phyloP scores from a whole-genome alignment of 257 asterid genomes.

The Nicotiana attenuata region DNA sequence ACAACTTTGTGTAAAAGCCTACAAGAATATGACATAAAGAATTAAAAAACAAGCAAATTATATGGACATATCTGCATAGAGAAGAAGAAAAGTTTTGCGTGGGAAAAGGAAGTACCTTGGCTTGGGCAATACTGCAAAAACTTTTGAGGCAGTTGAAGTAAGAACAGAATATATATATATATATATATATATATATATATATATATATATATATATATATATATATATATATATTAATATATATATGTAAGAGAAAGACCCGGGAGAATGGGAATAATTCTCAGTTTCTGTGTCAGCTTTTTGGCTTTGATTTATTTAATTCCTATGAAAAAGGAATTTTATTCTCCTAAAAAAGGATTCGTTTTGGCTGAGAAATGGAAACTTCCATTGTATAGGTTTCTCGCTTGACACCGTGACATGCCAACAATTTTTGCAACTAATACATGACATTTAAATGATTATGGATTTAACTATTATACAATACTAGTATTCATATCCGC shows the following conservation, averaged over 20 bases:
- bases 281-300: not conserved
- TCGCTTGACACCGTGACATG: too few species aligned
- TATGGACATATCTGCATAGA: not conserved
- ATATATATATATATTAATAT: too few species aligned
- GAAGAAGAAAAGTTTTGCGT: not conserved
- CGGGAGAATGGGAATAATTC: not conserved
- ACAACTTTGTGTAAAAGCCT: not conserved
- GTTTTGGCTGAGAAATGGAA: constrained; percentile 1
- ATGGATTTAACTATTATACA: too few species aligned
- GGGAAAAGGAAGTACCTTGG: not conserved
- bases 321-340: not conserved
- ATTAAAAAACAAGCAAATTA: not conserved
- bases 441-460: too few species aligned
- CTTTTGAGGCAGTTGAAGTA: not conserved
- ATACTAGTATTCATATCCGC: too few species aligned
- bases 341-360: not conserved
- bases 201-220: too few species aligned
- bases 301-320: not conserved
- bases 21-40: too few species aligned
- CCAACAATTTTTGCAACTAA: too few species aligned
- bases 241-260: not conserved
- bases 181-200: too few species aligned
- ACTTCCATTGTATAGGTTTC: not conserved
- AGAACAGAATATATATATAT: too few species aligned
- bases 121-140: not conserved